Evolutionary conservation across 2,329 filamentous ascomycete genomes (phyloP), one percentile per base, ranked within the genome.

Genomic region (Immersiporthe knoxdaviesiana): DNA sequence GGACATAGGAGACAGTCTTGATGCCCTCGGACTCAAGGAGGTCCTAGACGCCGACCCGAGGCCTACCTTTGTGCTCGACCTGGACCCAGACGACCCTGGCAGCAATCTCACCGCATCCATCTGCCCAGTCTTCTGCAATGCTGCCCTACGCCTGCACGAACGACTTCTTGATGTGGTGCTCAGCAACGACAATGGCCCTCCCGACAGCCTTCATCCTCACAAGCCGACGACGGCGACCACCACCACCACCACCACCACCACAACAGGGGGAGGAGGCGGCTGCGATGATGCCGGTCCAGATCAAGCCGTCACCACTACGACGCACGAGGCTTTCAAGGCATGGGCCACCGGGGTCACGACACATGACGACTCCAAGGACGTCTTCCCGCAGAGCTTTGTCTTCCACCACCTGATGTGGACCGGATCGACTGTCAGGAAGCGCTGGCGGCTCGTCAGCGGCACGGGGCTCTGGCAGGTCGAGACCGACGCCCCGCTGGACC

Each of bases 291-390:
- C 65, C 3, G 63, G 56, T 14, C 37, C 39, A 58, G 37, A 64
- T 64, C 1, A 66, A 70, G 21, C 39, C 50, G 2, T 67, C 10
- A 41, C 60, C 47, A n/a, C 14, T 14, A 60, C 63, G 10, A 72
- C 74, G 27, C 81, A 82, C 66, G 67, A 74, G 0, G 77, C 79
- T 0, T 84, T 84, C 71, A 78, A 73, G 62, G 71, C 65, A 1
- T 84, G 82, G 82, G 79, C 79, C 0, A 81, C 80, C 0, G 76
- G 80, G 0, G 75, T 80, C 21, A 84, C 80, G 5, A 77, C 75
- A 6, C 81, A 81, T 67, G 81, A 83, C 61, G 80, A 82, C 65
- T 81, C 81, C 2, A 78, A 78, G 69, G 82, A 84, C 66, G 77
- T 84, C 4, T 83, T 81, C 56, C 82, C 82, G 0, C 76, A 81